Base-by-base conservation (phyloP, 371 early-diverging fungal species). In the Apophysomyces trapeziformis region DNA sequence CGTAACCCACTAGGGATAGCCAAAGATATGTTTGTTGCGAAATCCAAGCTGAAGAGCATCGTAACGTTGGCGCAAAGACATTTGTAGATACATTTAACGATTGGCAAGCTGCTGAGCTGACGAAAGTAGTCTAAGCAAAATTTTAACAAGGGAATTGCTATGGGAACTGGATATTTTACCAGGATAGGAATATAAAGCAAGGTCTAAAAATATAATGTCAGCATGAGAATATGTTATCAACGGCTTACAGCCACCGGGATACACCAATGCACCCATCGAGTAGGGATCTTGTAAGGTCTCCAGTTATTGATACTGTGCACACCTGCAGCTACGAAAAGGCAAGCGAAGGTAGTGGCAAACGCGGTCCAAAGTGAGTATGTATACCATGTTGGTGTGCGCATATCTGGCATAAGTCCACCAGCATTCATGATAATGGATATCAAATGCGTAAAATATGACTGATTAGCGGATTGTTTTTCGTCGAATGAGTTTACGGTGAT, bases 91-190 rank as follows among this genome's bases (percentile, higher is more conserved):
- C 67, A 65, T 82, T 82, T 7, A 82, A 73, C 0, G 84, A 85
- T 57, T 85, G 87, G 59, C 87, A 85, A 1, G 87, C 85, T 4
- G 85, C 86, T 7, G 87, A 87, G 7, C 85, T 84, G 5, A 87
- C 80, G 70, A 87, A 87, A 0, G 85, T 86, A 4, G 86, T 85
- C 75, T 76, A 67, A n/a, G 38, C 14, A n/a, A n/a, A 67, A 58
- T 18, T 14, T 12, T 36, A 46, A 32, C 44, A 58, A 59, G 26
- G 0, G 1, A 38, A 26, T 26, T 7, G 56, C 4, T 5, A 2
- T 6, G 21, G 3, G 45, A 7, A 45, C 1, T 32, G n/a, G 5
- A n/a, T 38, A 18, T 65, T 67, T 59, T 69, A 78, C 81, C 65
- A 83, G 57, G 1, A 83, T 69, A 12, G 83, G 83, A 9, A 80